phyloP scores from a whole-genome alignment of 2,329 filamentous ascomycete genomes.

The Drechslerella stenobrocha region DNA sequence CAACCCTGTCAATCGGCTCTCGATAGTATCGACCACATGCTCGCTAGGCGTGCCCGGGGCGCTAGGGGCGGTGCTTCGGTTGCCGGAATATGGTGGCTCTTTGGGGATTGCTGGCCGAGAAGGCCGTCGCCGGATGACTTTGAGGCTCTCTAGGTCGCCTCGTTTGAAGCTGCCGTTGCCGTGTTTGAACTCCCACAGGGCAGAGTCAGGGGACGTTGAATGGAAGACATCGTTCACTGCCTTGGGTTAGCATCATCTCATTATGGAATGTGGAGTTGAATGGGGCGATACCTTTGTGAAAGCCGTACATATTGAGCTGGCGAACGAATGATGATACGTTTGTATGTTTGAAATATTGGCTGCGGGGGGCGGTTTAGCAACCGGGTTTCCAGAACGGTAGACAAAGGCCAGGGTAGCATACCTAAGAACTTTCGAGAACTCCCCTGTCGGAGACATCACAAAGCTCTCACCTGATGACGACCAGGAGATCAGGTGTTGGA shows the following conservation, averaged over 20 bases:
- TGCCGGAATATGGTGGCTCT: constrained; percentile 75
- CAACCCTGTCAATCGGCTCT: constrained; percentile 72
- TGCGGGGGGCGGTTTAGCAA: constrained; percentile 56
- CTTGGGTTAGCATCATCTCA: constrained; percentile 9
- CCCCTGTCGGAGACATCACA: constrained; percentile 95
- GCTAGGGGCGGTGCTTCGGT: constrained; percentile 74
- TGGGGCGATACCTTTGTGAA: constrained; percentile 86
- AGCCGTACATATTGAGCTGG: constrained; percentile 99
- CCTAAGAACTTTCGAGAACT: constrained; percentile 98
- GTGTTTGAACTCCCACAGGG: constrained; percentile 98
- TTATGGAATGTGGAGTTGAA: background rate
- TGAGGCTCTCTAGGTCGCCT: constrained; percentile 83
- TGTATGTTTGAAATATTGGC: constrained; percentile 99
- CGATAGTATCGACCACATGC: constrained; percentile 71
- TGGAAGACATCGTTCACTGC: constrained; percentile 97
- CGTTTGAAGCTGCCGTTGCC: constrained; percentile 96
- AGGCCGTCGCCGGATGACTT: constrained; percentile 93
- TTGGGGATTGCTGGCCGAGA: constrained; percentile 90
- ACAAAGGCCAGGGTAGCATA: constrained; percentile 60
- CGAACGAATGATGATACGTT: constrained; percentile 98
- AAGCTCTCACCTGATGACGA: constrained; percentile 92
- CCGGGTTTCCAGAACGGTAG: constrained; percentile 1
- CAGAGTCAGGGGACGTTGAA: constrained; percentile 87
- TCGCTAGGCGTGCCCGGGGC: constrained; percentile 80
- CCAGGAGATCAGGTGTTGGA: constrained; percentile 96